Percentiles rank a stretch among this genome's conserved stretches.
phyloP scores from a whole-genome alignment of 306 rosid genomes.

The Trifolium repens region DNA sequence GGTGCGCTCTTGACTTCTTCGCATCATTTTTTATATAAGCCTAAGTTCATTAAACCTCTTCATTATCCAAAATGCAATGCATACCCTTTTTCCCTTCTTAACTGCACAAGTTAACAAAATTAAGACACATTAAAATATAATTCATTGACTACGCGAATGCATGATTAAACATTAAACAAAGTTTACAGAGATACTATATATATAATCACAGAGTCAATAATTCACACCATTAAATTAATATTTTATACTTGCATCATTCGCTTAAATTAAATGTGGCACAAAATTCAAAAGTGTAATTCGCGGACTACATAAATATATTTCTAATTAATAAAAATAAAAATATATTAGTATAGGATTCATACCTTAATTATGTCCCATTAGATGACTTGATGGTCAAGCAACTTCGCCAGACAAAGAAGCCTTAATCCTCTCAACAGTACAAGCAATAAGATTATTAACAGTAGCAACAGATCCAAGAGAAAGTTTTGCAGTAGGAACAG shows the following conservation, averaged over 20 bases:
- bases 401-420: constrained; percentile 78
- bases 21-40: constrained; percentile 41
- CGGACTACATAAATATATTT: neutral
- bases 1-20: constrained; percentile 99
- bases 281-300: no score
- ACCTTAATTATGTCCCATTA: constrained; percentile 24
- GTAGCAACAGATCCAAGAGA: constrained; percentile 98
- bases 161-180: no score
- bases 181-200: no score
- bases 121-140: neutral
- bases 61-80: constrained; percentile 33
- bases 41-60: constrained; percentile 47
- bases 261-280: no score
- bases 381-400: constrained; percentile 49
- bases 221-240: no score
- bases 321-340: neutral
- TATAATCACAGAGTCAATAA: no score
- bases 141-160: no score
- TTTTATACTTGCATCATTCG: no score
- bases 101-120: constrained; percentile 39
- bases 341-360: neutral
- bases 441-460: constrained; percentile 91
- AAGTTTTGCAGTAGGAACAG: constrained; percentile 91
- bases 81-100: constrained; percentile 46
- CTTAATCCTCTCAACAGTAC: constrained; percentile 97